Evolutionary conservation across 2,329 filamentous ascomycete genomes (phyloP).

Genomic region (Pseudocercospora fijiensis): DNA sequence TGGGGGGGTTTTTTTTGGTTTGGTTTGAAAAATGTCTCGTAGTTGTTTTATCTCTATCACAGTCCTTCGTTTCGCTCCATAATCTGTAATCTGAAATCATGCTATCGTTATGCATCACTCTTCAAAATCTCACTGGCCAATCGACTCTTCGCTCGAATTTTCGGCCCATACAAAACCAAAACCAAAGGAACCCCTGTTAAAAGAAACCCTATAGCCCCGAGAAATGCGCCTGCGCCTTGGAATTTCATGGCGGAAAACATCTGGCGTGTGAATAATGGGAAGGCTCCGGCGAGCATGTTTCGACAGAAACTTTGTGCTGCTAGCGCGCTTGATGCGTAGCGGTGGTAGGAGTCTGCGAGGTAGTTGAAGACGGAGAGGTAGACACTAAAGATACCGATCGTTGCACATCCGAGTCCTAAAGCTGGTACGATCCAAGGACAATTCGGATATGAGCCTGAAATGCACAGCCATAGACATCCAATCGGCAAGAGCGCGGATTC

Average conservation of each 20-base stretch:
- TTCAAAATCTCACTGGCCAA: conserved; percentile 58
- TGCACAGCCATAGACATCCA: conserved; percentile 79
- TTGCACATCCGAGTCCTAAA: conserved; percentile 69
- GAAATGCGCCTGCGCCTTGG: conserved; percentile 67
- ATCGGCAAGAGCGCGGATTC: conserved; percentile 72
- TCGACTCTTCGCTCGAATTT: conserved; percentile 71
- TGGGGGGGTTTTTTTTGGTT: no score
- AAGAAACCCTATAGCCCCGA: conserved; percentile 67
- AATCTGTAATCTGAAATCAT: neutral
- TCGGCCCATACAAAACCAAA: conserved; percentile 73
- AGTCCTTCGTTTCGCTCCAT: neutral
- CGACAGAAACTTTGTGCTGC: conserved; percentile 84
- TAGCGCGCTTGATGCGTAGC: conserved; percentile 79
- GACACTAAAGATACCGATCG: conserved; percentile 81
- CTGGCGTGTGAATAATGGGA: conserved; percentile 71
- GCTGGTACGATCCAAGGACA: conserved; percentile 72
- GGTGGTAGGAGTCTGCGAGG: conserved; percentile 81
- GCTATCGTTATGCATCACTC: neutral
- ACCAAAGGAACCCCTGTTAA: conserved; percentile 86
- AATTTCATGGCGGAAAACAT: conserved; percentile 74
- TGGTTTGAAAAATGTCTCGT: neutral
- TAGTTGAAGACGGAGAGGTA: conserved; percentile 93
- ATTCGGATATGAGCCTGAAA: conserved; percentile 58
- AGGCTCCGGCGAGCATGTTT: conserved; percentile 77
- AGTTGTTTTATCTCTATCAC: neutral